phyloP scores from a whole-genome alignment of 2,329 filamentous ascomycete genomes.

The Mycosphaerelloides madeirae region DNA sequence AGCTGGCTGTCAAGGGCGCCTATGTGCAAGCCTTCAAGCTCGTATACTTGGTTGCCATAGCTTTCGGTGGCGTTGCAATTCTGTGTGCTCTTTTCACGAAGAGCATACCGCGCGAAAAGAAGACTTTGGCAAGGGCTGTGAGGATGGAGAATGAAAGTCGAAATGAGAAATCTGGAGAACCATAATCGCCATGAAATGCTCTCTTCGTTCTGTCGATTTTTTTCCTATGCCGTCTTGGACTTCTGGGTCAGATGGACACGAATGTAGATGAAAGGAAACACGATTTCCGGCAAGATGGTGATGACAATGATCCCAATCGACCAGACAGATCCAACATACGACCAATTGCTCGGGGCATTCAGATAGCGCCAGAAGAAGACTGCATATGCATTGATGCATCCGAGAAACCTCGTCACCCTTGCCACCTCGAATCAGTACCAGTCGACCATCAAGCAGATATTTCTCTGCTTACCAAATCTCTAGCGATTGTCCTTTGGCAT shows the following conservation, averaged over 20 bases:
- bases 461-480: slow-evolving; percentile 35
- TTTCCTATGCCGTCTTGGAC: slow-evolving; percentile 1
- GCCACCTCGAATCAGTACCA: slow-evolving; percentile 1
- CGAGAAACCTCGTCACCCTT: slow-evolving; percentile 38
- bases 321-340: slow-evolving; percentile 34
- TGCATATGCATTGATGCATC: slow-evolving; percentile 36
- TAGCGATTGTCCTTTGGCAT: slow-evolving; percentile 37
- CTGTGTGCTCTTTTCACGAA: slow-evolving; percentile 11
- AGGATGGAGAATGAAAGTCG: slow-evolving; percentile 13
- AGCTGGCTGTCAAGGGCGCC: slow-evolving; percentile 6
- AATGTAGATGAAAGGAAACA: slow-evolving; percentile 38
- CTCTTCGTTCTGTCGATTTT: neutral
- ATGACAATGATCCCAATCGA: slow-evolving; percentile 33
- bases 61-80: slow-evolving; percentile 11
- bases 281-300: slow-evolving; percentile 37
- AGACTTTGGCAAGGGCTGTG: slow-evolving; percentile 11
- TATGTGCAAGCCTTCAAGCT: slow-evolving; percentile 12
- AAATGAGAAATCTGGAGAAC: neutral
- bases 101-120: slow-evolving; percentile 12
- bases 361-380: slow-evolving; percentile 39
- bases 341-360: slow-evolving; percentile 38
- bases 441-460: neutral
- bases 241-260: slow-evolving; percentile 3
- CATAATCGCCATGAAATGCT: neutral
- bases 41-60: slow-evolving; percentile 13